phyloP scores from a whole-genome alignment of 345 rosid species.

The Noccaea caerulescens region DNA sequence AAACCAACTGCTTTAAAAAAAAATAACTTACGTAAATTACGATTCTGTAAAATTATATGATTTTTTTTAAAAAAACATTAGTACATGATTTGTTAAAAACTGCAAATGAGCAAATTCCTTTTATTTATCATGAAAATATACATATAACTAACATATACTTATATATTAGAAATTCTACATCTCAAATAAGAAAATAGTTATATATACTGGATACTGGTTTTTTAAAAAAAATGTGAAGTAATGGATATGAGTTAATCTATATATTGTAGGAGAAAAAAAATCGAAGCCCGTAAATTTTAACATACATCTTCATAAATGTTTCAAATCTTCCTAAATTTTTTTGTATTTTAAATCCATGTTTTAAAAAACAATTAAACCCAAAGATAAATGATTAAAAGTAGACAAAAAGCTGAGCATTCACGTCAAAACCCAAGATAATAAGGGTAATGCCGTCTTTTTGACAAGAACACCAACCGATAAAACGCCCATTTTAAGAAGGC shows the following conservation, averaged over 20 bases:
- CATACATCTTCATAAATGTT: not conserved
- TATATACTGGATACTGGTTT: not conserved
- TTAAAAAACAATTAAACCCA: not conserved
- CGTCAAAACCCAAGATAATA: constrained; percentile 23
- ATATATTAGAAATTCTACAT: not conserved
- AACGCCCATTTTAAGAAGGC: constrained; percentile 37
- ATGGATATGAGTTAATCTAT: not conserved
- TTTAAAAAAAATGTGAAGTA: no score
- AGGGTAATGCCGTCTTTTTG: constrained; percentile 22
- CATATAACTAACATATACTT: no score
- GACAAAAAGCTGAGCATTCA: constrained; percentile 37
- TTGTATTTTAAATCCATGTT: not conserved
- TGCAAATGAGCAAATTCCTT: no score
- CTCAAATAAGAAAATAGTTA: not conserved
- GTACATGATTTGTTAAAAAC: no score
- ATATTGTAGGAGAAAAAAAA: no score
- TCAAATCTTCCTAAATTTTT: not conserved
- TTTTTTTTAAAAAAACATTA: no score
- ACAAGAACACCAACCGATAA: constrained; percentile 40
- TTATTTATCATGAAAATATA: no score
- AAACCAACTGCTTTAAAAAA: no score
- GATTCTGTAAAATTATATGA: no score
- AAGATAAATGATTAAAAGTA: not conserved
- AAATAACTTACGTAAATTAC: no score
- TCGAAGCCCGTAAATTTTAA: not conserved